Evolutionary conservation across 2,329 filamentous ascomycete species (phyloP).

Genomic region (Huntiella abstrusa): DNA sequence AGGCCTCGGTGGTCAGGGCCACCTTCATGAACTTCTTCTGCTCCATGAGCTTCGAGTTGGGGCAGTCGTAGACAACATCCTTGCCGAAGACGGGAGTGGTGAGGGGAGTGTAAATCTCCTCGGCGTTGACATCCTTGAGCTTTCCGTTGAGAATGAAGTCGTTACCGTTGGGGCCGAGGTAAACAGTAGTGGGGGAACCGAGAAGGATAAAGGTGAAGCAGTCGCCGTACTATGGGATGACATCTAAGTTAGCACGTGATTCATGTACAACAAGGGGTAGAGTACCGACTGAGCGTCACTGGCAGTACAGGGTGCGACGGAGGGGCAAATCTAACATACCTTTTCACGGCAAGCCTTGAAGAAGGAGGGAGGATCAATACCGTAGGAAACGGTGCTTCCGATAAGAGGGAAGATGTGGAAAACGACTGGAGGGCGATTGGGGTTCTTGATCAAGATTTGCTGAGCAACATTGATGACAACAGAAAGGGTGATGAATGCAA

Average conservation of each 20-base stretch:
- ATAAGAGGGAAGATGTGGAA: conserved; percentile 71
- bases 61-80: conserved; percentile 80
- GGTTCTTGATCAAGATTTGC: conserved; percentile 66
- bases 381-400: conserved; percentile 82
- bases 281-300: not conserved
- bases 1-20: conserved; percentile 55
- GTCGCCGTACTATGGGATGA: conserved; percentile 51
- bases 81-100: conserved; percentile 57
- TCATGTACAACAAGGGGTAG: not conserved
- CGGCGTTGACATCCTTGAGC: conserved; percentile 72
- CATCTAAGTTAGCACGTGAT: conserved; percentile 1
- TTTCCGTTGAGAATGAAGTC: conserved; percentile 88
- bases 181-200: conserved; percentile 78
- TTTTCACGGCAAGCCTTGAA: conserved; percentile 60
- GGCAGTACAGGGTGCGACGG: not conserved
- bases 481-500: conserved; percentile 28
- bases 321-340: conserved; percentile 27
- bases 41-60: conserved; percentile 84
- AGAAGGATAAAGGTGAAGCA: conserved; percentile 79
- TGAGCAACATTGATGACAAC: conserved; percentile 62
- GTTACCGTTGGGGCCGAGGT: conserved; percentile 63
- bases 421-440: conserved; percentile 62
- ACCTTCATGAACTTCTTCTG: conserved; percentile 91
- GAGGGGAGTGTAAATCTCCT: conserved; percentile 73
- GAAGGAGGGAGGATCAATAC: conserved; percentile 83